Evolutionary conservation across 352 stramenopile species (phyloP), one percentile per base, ranked within the genome.

Genomic region (Phytophthora hybrid): DNA sequence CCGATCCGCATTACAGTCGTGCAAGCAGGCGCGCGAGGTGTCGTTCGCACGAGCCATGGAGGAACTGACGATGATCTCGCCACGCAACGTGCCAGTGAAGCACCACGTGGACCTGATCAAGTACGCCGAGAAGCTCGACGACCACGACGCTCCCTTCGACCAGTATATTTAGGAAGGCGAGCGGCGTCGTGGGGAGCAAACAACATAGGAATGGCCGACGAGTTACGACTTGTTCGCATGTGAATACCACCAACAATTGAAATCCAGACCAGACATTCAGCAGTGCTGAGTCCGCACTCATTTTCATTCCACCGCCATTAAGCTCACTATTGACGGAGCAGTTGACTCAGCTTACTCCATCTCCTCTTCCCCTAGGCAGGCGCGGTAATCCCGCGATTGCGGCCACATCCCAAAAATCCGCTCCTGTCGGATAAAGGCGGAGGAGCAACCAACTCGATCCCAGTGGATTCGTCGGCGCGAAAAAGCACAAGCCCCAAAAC

Each of bases 51-150:
- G 79, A 59, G 88, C 88, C 5, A 95, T 95, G 88, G 85, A 85
- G 44, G 82, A 85, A 26, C 71, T 95, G 59, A 93, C 79, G 74
- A 91, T 87, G 76, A 89, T 95, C 52, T 93, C 88, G 59, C 88
- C 87, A 39, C 86, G 88, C 63, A 83, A 93, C 74, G 77, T 90
- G 62, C 88, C 88, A 32, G 84, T 95, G 70, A 90, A 91, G 75
- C 84, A 92, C 66, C 84, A 85, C 69, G 78, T 95, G 44, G 88
- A 95, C 66, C 66, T 95, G 53, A 95, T 95, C 81, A 92, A 95
- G 84, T 93, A 93, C 69, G 88, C 88, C 21, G 88, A 92, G 69
- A 80, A 92, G 65, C 82, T 95, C 8, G 87, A 94, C 63, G 81
- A 93, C 72, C 71, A 88, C 63, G 82, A 90, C 60, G 39, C 79